These are phyloP conservation scores for Aspergillus bombycis DNA, from an alignment of 2,329 filamentous ascomycete species.

Conservation along the genomic window DNA sequence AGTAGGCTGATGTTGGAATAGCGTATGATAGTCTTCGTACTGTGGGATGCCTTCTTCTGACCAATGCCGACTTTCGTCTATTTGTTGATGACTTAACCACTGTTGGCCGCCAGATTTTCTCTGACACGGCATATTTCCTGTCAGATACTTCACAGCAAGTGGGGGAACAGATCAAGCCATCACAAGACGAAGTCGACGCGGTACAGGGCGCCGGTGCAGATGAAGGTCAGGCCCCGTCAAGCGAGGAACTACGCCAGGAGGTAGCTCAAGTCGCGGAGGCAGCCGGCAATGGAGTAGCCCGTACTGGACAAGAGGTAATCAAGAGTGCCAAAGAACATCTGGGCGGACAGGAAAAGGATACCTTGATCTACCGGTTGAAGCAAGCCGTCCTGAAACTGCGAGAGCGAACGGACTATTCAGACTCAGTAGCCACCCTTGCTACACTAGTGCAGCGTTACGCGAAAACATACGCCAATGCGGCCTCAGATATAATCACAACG, in stretches of 20 bases:
- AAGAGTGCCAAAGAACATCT: slow-evolving; percentile 76
- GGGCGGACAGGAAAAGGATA: slow-evolving; percentile 70
- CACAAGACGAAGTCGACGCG: slow-evolving; percentile 60
- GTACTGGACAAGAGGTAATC: slow-evolving; percentile 60
- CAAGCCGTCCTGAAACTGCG: slow-evolving; percentile 73
- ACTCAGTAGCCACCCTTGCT: slow-evolving; percentile 80
- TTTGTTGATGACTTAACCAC: slow-evolving; percentile 80
- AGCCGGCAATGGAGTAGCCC: slow-evolving; percentile 38
- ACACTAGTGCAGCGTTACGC: slow-evolving; percentile 78
- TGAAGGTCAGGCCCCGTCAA: slow-evolving; percentile 55
- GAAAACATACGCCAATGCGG: slow-evolving; percentile 72
- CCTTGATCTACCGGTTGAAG: slow-evolving; percentile 75
- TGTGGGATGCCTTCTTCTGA: slow-evolving; percentile 79
- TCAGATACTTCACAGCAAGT: slow-evolving; percentile 75
- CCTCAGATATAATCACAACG: slow-evolving; percentile 67
- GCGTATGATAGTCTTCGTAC: slow-evolving; percentile 82
- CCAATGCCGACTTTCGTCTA: slow-evolving; percentile 86
- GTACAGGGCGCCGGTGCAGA: slow-evolving; percentile 50
- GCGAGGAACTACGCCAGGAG: slow-evolving; percentile 65
- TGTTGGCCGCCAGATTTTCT: slow-evolving; percentile 81
- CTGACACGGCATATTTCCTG: slow-evolving; percentile 79
- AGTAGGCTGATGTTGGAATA: slow-evolving; percentile 34
- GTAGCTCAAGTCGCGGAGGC: slow-evolving; percentile 55
- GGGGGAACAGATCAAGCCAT: slow-evolving; percentile 73
- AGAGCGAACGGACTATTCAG: slow-evolving; percentile 77